Evolutionary conservation across 192 early-diverging fungal species (phyloP), one percentile per base, ranked within the genome.

Genomic region (Glomus cerebriforme): DNA sequence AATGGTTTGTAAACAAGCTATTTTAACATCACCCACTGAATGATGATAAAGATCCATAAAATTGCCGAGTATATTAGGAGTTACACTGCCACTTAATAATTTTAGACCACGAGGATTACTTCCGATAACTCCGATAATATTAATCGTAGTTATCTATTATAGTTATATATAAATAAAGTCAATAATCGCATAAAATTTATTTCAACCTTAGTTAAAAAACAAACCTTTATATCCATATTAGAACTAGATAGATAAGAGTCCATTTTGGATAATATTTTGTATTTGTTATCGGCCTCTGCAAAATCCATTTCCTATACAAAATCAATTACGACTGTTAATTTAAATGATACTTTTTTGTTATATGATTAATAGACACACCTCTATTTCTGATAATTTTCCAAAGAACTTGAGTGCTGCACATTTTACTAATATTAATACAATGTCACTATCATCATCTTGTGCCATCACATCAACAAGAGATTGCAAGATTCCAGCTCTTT

Each of bases 361-460:
- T 22, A 54, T n/a, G 49, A 22, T 54, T 54, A 54, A 17, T 54
- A 22, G 17, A 54, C 69, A 68, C 58, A 84, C 86, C 71, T 73
- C 17, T 1, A 75, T 68, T 43, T 68, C 78, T 19, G 77, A 79
- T 39, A 87, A 32, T 62, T 49, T 75, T 13, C 82, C 87, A 80
- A 88, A 86, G 64, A 89, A 85, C 54, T 87, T 88, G 71, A 89
- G 62, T 12, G 81, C 74, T 15, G 83, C 83, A 68, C 81, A 80
- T 67, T 78, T 80, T 13, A 80, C 43, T 34, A 89, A 67, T 6
- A 81, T 79, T 8, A 77, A 60, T 26, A 70, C 80, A 24, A 84
- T 71, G 64, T 88, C 85, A 5, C 24, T 45, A 1, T 67, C 73
- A 35, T 68, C 66, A 47, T 83, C 72, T 45, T 77, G 71, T 19